These are phyloP conservation scores for Candida golubevii DNA, from an alignment of 805 yeast genomes.

Conservation along the genomic window DNA sequence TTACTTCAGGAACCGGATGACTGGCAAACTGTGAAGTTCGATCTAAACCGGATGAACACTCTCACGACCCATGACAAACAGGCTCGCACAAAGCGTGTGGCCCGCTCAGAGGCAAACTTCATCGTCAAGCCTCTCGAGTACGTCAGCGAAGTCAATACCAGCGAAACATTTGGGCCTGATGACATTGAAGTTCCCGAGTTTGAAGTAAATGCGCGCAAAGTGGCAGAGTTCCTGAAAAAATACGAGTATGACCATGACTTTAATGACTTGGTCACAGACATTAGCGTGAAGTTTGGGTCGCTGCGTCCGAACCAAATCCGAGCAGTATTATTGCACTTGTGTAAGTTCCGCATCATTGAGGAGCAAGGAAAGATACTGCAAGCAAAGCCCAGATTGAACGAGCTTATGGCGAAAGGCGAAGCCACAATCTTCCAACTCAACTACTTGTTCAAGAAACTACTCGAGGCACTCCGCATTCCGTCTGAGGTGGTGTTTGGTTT, in stretches of 20 bases:
- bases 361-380: constrained; percentile 35
- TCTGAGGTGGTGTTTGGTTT: constrained; percentile 80
- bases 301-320: constrained; percentile 51
- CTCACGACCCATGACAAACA: constrained; percentile 65
- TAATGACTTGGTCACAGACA: constrained; percentile 40
- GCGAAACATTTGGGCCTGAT: constrained; percentile 30
- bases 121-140: constrained; percentile 41
- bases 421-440: constrained; percentile 73
- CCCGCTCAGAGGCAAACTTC: constrained; percentile 33
- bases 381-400: constrained; percentile 38
- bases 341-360: constrained; percentile 50
- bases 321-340: constrained; percentile 62
- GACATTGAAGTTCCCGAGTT: constrained; percentile 7
- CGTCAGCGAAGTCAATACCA: constrained; percentile 38
- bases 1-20: constrained; percentile 30
- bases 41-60: constrained; percentile 65
- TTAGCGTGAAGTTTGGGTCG: constrained; percentile 34
- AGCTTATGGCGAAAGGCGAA: constrained; percentile 43
- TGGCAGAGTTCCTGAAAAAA: constrained; percentile 30
- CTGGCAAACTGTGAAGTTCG: constrained; percentile 27
- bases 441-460: constrained; percentile 67
- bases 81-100: constrained; percentile 58
- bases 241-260: constrained; percentile 30
- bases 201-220: constrained; percentile 22
- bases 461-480: constrained; percentile 64